Base-by-base conservation (phyloP, 805 yeast genomes). In the Kuraishia molischiana region DNA sequence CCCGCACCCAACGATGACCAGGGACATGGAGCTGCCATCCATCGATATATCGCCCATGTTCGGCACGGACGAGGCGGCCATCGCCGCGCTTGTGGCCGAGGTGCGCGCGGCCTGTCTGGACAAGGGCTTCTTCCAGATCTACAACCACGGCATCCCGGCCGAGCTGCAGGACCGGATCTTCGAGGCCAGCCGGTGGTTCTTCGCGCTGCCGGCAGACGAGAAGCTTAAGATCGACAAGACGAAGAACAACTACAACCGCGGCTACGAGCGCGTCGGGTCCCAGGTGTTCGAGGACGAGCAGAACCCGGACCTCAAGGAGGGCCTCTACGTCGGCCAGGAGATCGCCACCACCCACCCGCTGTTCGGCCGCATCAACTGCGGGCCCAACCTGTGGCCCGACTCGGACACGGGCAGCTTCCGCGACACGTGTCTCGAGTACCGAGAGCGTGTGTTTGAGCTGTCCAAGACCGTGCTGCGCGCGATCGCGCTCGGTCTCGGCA, bases 301-400 rank as follows among this genome's bases (percentile, higher is more conserved):
- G 35, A 39, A 43, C 17, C 53, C 53, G 13, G 66, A 59, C 38
- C 51, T 58, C 31, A 53, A 51, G 39, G 66, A 61, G 39, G 59
- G 62, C 1, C 58, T 57, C 43, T 58, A 59, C 38, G 43, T 52
- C 29, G 53, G 55, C 31, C 50, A 55, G 29, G 56, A 52, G 34
- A 49, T 37, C 14, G 24, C 41, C 24, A 33, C 15, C 14, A 34
- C 35, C 11, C 32, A 33, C 24, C 39, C 28, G 3, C 29, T 37
- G 11, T 36, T 44, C 14, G 53, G 39, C 38, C 39, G 17, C 39
- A 43, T 39, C 45, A 52, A 41, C 45, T 54, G 35, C 41, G 44
- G 36, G 41, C 46, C 22, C 37, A 52, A 51, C 40, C 47, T 44
- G 38, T 39, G 53, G 53, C 46, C 51, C 2, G 51, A 47, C 10